These are phyloP conservation scores for Hirschioporus abietinus DNA, from an alignment of 768 basidiomycete genomes.

Conservation along the genomic window DNA sequence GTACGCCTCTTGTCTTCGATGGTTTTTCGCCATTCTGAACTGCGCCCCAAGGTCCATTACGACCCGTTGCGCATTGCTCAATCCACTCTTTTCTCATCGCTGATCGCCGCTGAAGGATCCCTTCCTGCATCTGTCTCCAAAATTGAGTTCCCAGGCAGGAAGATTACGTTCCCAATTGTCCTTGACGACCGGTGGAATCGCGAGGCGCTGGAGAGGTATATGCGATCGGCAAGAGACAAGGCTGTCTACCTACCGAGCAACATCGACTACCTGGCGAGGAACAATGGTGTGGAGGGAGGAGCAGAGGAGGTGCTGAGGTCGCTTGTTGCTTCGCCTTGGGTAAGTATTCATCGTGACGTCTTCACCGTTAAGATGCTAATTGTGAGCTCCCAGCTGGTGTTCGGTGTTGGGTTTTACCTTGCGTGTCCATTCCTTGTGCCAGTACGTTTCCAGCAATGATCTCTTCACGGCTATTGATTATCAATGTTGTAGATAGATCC, in stretches of 20 bases:
- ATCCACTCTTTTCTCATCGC: constrained; percentile 32
- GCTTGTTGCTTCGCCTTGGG: constrained; percentile 47
- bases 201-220: constrained; percentile 54
- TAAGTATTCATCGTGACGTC: constrained; percentile 17
- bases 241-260: constrained; percentile 69
- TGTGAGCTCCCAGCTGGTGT: constrained; percentile 40
- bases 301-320: constrained; percentile 38
- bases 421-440: constrained; percentile 60
- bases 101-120: constrained; percentile 32
- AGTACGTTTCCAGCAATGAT: constrained; percentile 26
- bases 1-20: constrained; percentile 6
- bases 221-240: constrained; percentile 44
- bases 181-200: constrained; percentile 55
- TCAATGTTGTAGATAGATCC: constrained; percentile 42
- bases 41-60: constrained; percentile 38
- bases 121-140: constrained; percentile 36
- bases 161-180: constrained; percentile 56
- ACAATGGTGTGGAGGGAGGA: constrained; percentile 48
- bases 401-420: constrained; percentile 61
- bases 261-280: constrained; percentile 57
- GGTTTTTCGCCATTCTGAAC: background rate
- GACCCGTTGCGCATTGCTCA: constrained; percentile 41
- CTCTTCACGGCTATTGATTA: background rate
- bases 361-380: constrained; percentile 2
- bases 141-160: constrained; percentile 44